These are phyloP conservation scores for Zygnema cylindricum DNA, from an alignment of 139 green algal genomes.

Conservation along the genomic window DNA sequence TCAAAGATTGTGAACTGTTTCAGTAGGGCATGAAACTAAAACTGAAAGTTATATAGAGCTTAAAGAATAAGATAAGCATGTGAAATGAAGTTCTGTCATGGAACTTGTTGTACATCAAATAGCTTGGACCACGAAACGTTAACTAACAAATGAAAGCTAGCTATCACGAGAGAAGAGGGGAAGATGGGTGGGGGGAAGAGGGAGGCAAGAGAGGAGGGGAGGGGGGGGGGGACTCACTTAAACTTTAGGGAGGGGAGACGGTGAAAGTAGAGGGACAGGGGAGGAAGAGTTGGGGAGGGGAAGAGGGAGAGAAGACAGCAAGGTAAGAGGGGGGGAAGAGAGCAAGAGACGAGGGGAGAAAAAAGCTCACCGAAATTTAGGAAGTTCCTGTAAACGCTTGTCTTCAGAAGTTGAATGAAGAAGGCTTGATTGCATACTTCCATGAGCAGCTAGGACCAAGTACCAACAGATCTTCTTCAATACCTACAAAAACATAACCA, in stretches of 20 bases:
- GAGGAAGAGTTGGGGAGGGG: not conserved
- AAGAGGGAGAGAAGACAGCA: not conserved
- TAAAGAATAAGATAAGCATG: too few species aligned
- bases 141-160: too few species aligned
- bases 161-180: too few species aligned
- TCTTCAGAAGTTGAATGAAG: slow-evolving; percentile 77
- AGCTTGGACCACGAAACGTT: too few species aligned
- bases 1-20: slow-evolving; percentile 84
- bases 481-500: slow-evolving; percentile 61
- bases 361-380: slow-evolving; percentile 57
- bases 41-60: too few species aligned
- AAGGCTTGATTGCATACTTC: slow-evolving; percentile 85
- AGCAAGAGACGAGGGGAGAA: not conserved
- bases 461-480: slow-evolving; percentile 90
- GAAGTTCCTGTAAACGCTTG: slow-evolving; percentile 83
- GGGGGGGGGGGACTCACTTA: too few species aligned
- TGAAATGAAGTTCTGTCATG: too few species aligned
- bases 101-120: too few species aligned
- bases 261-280: not conserved
- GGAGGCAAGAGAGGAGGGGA: too few species aligned
- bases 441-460: slow-evolving; percentile 80
- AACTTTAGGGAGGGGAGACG: too few species aligned
- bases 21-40: slow-evolving; percentile 83
- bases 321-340: not conserved
- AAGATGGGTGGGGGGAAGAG: too few species aligned